Evolutionary conservation across 371 early-diverging fungal genomes (phyloP).

Genomic region (Lichtheimia ornata): DNA sequence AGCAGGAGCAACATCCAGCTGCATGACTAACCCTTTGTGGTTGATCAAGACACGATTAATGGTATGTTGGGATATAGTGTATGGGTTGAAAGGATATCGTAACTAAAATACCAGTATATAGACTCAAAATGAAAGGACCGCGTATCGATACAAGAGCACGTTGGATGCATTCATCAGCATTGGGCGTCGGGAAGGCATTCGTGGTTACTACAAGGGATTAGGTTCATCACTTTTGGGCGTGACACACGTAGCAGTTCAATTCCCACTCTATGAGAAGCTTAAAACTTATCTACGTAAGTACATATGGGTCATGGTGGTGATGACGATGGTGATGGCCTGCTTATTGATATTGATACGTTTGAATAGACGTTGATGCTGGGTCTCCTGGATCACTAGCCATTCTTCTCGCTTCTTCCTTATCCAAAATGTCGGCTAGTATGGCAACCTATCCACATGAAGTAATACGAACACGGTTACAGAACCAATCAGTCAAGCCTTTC

Average conservation of each 20-base stretch:
- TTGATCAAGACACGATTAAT: constrained; percentile 91
- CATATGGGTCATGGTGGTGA: too few relatives aligned
- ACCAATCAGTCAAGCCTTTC: constrained; percentile 70
- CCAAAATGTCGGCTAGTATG: constrained; percentile 87
- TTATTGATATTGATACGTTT: not conserved
- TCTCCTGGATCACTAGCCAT: constrained; percentile 56
- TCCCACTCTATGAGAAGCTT: constrained; percentile 92
- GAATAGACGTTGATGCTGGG: constrained; percentile 16
- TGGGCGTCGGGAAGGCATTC: constrained; percentile 66
- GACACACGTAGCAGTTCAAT: constrained; percentile 92
- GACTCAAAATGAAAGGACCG: constrained; percentile 70
- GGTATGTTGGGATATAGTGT: constrained; percentile 19
- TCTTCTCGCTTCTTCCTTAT: constrained; percentile 76
- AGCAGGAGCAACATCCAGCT: constrained; percentile 82
- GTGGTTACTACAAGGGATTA: constrained; percentile 90
- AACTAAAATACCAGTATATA: not conserved
- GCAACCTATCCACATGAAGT: constrained; percentile 86
- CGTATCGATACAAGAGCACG: constrained; percentile 73
- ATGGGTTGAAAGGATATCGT: constrained; percentile 3
- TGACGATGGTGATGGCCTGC: too few relatives aligned
- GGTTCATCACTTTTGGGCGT: constrained; percentile 90
- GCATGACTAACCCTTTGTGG: constrained; percentile 92
- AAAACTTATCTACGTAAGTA: constrained; percentile 68
- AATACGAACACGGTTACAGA: constrained; percentile 88
- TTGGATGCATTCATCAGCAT: constrained; percentile 74